Evolutionary conservation across 108 stramenopile species (phyloP), one percentile per base, ranked within the genome.

Genomic region (Fragilaria crotonensis): DNA sequence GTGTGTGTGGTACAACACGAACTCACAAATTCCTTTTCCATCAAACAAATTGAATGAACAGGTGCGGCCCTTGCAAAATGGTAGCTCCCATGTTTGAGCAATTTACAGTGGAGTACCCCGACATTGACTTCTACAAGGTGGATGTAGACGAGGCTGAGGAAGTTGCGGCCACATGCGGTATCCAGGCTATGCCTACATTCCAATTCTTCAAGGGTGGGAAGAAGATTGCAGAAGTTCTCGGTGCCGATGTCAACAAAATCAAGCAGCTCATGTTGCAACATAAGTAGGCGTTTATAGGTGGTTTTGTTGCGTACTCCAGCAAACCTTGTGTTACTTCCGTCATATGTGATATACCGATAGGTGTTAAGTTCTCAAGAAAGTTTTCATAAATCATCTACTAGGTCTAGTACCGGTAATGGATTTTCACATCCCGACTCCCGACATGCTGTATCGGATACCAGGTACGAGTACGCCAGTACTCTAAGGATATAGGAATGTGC

Each of bases 121-220:
- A 78, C 19, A 77, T 57, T 5, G 75, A 72, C 49, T 93, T 94
- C 57, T 80, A 86, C 64, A 92, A 94, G 71, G 84, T 93, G 5
- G 95, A 94, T 60, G 95, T 94, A 4, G 95, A 96, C 60, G 79
- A 78, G 4, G 76, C 77, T 30, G 73, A 84, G 0, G 76, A 80
- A 11, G 75, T 91, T 47, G 84, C 84, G 14, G 71, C 64, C 45
- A 36, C 46, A 25, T 82, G 79, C 63, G 82, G 77, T 5, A 75
- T 94, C 45, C 60, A 71, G 9, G 88, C 88, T 61, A 94, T 96
- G 95, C 93, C 95, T 4, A 96, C 93, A 0, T 96, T 94, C 57
- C 83, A 90, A 32, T 85, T 91, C 45, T 93, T 57, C 62, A 85
- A 84, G 68, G 69, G 57, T 47, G 95, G 95, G 25, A 61, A 29